Conservation (phyloP, 805 yeast species). For the Clavispora phyllophila region DNA sequence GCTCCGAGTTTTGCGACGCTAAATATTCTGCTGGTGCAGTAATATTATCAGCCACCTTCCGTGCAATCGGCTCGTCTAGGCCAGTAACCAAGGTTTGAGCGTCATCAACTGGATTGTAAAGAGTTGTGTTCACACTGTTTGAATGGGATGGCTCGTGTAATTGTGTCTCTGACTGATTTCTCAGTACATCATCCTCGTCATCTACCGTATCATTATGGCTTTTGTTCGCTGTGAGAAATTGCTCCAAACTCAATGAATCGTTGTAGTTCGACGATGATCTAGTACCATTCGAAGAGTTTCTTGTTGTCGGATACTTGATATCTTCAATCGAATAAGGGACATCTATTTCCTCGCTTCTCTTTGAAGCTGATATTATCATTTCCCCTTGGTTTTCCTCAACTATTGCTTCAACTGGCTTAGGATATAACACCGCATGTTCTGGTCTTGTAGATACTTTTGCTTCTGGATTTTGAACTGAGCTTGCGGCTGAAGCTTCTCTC, state of each 20-base stretch:
- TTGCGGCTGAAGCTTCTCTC: conserved; percentile 6
- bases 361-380: no score
- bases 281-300: not conserved
- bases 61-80: not conserved
- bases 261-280: not conserved
- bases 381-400: not conserved
- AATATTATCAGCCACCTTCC: not conserved
- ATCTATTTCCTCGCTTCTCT: not conserved
- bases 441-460: no score
- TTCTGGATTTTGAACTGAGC: not conserved
- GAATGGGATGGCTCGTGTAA: not conserved
- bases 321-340: not conserved
- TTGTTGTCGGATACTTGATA: not conserved
- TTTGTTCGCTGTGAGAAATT: not conserved
- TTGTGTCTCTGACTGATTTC: not conserved
- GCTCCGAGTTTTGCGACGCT: no score
- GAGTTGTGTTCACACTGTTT: not conserved
- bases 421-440: not conserved
- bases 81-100: not conserved
- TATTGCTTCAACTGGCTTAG: not conserved
- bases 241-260: not conserved
- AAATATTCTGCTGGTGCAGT: no score
- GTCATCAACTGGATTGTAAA: not conserved
- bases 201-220: no score
- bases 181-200: not conserved